A percentile compares a stretch with the other conserved stretches of the same genome.
These are phyloP conservation scores for Leishmania guyanensis DNA, from an alignment of 208 protist genomes.

Conservation along the genomic window DNA sequence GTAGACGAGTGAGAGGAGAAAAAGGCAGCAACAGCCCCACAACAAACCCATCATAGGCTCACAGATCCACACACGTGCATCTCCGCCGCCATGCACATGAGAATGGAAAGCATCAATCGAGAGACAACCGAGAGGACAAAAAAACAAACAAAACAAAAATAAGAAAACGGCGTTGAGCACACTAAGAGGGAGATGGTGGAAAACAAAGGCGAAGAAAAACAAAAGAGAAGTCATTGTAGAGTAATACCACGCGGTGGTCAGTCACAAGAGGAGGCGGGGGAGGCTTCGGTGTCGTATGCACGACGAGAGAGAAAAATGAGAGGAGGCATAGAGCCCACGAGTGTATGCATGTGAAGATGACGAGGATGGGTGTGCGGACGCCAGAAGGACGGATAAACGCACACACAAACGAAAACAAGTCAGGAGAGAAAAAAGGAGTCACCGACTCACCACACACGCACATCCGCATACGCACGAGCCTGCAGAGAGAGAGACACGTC, in stretches of 20 bases:
- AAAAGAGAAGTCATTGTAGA: not conserved
- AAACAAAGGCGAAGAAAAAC: not conserved
- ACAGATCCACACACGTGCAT: not conserved
- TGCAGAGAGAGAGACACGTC: not conserved
- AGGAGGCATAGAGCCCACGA: too few relatives aligned
- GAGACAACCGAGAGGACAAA: not conserved
- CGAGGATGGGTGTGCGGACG: too few relatives aligned
- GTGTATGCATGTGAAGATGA: too few relatives aligned
- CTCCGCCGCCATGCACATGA: too few relatives aligned
- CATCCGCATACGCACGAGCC: not conserved
- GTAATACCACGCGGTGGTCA: too few relatives aligned
- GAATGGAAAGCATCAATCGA: not conserved
- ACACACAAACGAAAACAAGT: too few relatives aligned
- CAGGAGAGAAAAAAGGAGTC: too few relatives aligned
- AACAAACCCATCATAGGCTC: not conserved
- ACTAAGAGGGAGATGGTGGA: not conserved
- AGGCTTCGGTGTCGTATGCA: not conserved
- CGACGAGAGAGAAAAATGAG: not conserved
- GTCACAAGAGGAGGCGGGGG: not conserved
- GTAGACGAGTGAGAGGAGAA: too few relatives aligned
- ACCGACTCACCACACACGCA: not conserved
- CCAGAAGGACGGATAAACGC: too few relatives aligned
- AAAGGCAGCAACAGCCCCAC: not conserved
- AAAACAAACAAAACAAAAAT: not conserved
- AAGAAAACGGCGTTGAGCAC: too few relatives aligned